Evolutionary conservation across 345 rosid species (phyloP).

Genomic region (Salix viminalis): DNA sequence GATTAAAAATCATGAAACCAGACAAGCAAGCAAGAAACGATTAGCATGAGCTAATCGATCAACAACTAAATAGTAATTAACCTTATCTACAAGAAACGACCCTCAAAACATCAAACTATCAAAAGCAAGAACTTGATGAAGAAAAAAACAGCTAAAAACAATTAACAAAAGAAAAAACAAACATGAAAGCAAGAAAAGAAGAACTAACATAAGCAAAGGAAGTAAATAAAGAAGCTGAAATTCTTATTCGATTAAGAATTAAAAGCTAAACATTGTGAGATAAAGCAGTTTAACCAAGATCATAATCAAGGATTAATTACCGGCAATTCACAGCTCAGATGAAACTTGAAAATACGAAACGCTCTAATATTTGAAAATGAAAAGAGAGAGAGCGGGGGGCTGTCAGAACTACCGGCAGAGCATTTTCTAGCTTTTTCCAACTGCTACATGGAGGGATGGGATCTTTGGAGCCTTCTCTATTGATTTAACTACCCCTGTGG

Average conservation of each 20-base stretch:
- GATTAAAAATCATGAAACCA: not conserved
- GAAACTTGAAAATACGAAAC: not conserved
- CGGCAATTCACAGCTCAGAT: constrained; percentile 23
- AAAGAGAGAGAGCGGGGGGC: not conserved
- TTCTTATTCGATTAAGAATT: not conserved
- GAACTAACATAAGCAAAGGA: not conserved
- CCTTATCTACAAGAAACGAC: not conserved
- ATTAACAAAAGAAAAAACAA: not conserved
- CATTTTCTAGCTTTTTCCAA: constrained; percentile 29
- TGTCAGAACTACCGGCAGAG: not conserved
- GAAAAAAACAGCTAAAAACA: not conserved
- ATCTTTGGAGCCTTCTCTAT: constrained; percentile 21
- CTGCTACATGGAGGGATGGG: constrained; percentile 15
- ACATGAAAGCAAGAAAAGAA: not conserved
- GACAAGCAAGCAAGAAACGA: not conserved
- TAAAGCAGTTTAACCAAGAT: not conserved
- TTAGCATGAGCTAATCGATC: not conserved
- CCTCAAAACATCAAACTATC: not conserved
- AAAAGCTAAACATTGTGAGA: not conserved
- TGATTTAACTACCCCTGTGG: not conserved
- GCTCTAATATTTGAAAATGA: not conserved
- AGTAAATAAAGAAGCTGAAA: not conserved
- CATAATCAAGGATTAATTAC: constrained; percentile 14
- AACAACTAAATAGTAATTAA: not conserved
- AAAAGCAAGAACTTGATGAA: not conserved